These are phyloP conservation scores for Ligustrum vulgare DNA, from an alignment of 257 asterid genomes.

Conservation along the genomic window DNA sequence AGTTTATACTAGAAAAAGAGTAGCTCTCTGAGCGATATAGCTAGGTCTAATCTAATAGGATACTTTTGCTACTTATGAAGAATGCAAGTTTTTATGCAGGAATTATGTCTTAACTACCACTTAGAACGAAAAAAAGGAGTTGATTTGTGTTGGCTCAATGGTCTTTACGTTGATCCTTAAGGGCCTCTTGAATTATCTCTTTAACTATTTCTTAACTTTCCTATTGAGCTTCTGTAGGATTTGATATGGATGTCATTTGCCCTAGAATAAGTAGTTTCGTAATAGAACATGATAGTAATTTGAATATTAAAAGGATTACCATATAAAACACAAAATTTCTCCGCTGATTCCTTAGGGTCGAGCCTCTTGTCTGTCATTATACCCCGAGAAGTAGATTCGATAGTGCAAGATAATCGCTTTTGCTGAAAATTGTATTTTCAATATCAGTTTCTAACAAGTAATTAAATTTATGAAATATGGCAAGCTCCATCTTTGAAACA, in stretches of 20 bases:
- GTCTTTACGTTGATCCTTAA: too few species aligned
- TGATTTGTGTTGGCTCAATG: neutral
- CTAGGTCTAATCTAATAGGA: neutral
- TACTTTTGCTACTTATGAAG: neutral
- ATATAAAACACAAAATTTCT: too few species aligned
- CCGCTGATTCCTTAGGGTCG: too few species aligned
- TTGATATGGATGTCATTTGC: too few species aligned
- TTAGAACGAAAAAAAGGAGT: neutral
- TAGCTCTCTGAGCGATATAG: neutral
- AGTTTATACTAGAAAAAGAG: neutral
- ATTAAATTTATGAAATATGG: neutral
- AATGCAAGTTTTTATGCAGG: neutral
- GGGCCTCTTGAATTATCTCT: too few species aligned
- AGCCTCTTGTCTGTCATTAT: too few species aligned
- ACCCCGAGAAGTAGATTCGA: neutral
- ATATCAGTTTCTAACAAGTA: conserved; percentile 12
- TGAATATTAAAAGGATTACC: too few species aligned
- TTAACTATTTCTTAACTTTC: too few species aligned
- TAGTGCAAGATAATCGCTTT: neutral
- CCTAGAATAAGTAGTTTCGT: too few species aligned
- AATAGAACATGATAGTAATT: too few species aligned
- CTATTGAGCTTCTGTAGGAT: too few species aligned
- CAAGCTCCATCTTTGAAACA: conserved; percentile 13
- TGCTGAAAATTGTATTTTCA: conserved; percentile 14
- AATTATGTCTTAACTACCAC: neutral